These are phyloP conservation scores for Geranium incanum DNA, from an alignment of 441 rosid species.

Conservation along the genomic window DNA sequence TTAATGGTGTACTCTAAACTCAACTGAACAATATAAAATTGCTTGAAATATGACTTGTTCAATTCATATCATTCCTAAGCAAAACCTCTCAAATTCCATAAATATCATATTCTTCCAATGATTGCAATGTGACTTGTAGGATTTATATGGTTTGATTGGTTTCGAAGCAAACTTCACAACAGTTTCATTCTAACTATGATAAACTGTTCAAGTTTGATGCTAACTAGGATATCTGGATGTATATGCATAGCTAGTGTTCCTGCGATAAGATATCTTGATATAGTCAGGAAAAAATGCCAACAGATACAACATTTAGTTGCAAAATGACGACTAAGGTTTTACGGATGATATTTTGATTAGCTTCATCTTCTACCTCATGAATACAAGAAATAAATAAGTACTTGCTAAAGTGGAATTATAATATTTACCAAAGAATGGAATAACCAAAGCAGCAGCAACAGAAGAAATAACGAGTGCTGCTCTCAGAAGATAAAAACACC, in stretches of 20 bases:
- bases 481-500: conserved; percentile 61
- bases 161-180: too few relatives aligned
- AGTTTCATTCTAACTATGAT: background rate
- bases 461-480: conserved; percentile 64
- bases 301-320: background rate
- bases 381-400: background rate
- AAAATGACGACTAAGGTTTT: background rate
- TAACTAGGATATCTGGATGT: background rate
- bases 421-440: conserved; percentile 77
- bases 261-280: background rate
- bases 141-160: too few relatives aligned
- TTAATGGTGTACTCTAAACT: background rate
- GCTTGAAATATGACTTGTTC: too few relatives aligned
- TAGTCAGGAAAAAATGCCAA: background rate
- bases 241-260: background rate
- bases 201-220: background rate
- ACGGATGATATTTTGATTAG: background rate
- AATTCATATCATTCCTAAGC: too few relatives aligned
- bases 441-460: conserved; percentile 62
- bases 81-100: too few relatives aligned
- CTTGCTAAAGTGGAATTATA: background rate
- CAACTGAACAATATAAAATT: background rate
- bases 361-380: background rate
- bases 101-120: too few relatives aligned
- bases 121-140: too few relatives aligned